Conservation (phyloP, 176 grass and related monocot genomes). For the Tillandsia fasciculata region DNA sequence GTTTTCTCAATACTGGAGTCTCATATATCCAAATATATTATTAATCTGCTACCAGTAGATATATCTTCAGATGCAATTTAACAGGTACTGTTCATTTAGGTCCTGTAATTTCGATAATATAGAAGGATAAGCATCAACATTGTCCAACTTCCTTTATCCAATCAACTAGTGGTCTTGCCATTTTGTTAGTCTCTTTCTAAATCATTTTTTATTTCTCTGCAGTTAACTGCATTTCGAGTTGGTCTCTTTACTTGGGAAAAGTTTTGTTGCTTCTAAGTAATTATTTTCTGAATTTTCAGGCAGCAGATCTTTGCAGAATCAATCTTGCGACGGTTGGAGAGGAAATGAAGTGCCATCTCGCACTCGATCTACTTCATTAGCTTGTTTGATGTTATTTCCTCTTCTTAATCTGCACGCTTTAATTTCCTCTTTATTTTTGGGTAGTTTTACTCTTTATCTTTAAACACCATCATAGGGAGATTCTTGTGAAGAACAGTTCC, state of each 20-base stretch:
- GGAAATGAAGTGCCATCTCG: constrained; percentile 29
- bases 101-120: too few relatives aligned
- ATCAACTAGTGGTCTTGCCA: too few relatives aligned
- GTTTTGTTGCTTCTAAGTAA: background rate
- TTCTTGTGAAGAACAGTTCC: background rate
- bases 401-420: background rate
- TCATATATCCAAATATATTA: too few relatives aligned
- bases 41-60: background rate
- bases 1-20: too few relatives aligned
- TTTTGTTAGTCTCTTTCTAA: background rate
- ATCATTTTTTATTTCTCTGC: background rate
- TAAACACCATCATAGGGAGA: background rate
- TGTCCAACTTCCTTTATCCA: too few relatives aligned
- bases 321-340: constrained; percentile 63
- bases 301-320: constrained; percentile 96
- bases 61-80: background rate
- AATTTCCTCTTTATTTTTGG: background rate
- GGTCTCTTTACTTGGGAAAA: too few relatives aligned
- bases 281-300: constrained; percentile 34
- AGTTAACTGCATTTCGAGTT: constrained; percentile 4
- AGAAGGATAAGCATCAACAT: too few relatives aligned
- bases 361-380: constrained; percentile 3
- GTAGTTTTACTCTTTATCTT: background rate
- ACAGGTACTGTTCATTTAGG: background rate
- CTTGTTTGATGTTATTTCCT: constrained; percentile 7